Evolutionary conservation across 2,329 filamentous ascomycete genomes (phyloP).

Genomic region (Pyricularia grisea): DNA sequence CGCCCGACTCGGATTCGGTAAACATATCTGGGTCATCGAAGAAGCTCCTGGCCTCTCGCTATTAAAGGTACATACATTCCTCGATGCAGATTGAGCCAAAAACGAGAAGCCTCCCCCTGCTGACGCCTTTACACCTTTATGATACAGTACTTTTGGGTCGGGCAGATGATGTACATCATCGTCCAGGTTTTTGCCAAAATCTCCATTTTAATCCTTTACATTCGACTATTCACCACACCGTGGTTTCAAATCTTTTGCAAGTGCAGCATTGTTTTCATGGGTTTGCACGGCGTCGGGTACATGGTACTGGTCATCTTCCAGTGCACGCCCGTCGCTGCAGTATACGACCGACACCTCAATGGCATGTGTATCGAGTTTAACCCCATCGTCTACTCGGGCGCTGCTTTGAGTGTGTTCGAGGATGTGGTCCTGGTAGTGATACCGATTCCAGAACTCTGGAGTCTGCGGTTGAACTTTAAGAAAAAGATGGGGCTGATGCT

Average conservation of each 20-base stretch:
- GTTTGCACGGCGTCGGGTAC: constrained; percentile 20
- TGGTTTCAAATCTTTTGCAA: constrained; percentile 9
- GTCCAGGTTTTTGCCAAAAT: constrained; percentile 14
- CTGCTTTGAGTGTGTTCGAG: constrained; percentile 30
- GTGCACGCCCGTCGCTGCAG: constrained; percentile 36
- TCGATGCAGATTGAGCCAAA: neutral
- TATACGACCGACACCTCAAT: constrained; percentile 40
- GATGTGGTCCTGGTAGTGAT: constrained; percentile 31
- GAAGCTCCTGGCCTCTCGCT: neutral
- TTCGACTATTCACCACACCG: constrained; percentile 11
- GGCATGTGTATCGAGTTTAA: constrained; percentile 39
- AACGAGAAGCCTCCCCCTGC: neutral
- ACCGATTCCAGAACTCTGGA: constrained; percentile 28
- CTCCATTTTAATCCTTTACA: constrained; percentile 15
- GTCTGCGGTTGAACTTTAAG: constrained; percentile 29
- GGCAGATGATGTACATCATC: constrained; percentile 15
- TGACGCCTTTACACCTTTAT: neutral
- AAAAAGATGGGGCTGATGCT: constrained; percentile 32
- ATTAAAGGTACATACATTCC: neutral
- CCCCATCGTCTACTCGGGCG: constrained; percentile 35
- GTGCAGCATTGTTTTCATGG: constrained; percentile 18
- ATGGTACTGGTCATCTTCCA: constrained; percentile 25
- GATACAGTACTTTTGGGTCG: neutral
- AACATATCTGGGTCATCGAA: constrained; percentile 4
- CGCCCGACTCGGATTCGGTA: constrained; percentile 3